Base-by-base conservation (phyloP, 73 alveolate genomes). In the Paraurostyla sp. region DNA sequence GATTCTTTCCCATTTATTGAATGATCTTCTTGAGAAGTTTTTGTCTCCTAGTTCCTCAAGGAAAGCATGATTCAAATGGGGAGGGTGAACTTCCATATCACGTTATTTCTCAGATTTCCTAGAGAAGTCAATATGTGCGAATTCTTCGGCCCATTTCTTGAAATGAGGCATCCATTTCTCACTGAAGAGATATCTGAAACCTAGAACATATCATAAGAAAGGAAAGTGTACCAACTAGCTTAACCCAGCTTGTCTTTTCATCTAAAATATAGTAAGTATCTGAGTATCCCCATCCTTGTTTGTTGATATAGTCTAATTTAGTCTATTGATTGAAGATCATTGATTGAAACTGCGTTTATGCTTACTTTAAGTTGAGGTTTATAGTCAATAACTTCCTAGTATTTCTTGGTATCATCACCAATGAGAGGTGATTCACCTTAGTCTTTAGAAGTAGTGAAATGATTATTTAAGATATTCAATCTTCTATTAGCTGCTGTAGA, bases 211-310 rank as follows among this genome's bases (percentile, higher is more conserved):
- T 30, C 7, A 60, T 27, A 29, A 16, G 32, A 60, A 33, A 3
- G 13, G 23, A 29, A 20, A 56, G 22, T 56, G 9, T 81, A 63
- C 99, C 99, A 20, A 96, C 69, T 36, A 96, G 92, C 50, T 91
- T 91, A 20, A 92, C 95, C 52, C 42, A 71, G 52, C 88, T 88
- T 36, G 85, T 54, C 69, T 92, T 81, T 27, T 76, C 80, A 82
- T 94, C 97, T 42, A 94, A 35, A 29, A 81, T 90, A 78, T 94
- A 96, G 43, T 96, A 87, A 30, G 99, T 89, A 80, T 96, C 99
- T 59, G 80, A 78, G 81, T 85, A 96, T 22, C 99, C 99, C 99
- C 99, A 96, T 32, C 99, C 99, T 63, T 96, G 84, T 57, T 95
- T 88, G 82, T 94, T 96, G 87, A 92, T 18, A 58, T 51, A 71